phyloP scores from a whole-genome alignment of 2,329 filamentous ascomycete genomes.

The Dryadomyces quercivorus region DNA sequence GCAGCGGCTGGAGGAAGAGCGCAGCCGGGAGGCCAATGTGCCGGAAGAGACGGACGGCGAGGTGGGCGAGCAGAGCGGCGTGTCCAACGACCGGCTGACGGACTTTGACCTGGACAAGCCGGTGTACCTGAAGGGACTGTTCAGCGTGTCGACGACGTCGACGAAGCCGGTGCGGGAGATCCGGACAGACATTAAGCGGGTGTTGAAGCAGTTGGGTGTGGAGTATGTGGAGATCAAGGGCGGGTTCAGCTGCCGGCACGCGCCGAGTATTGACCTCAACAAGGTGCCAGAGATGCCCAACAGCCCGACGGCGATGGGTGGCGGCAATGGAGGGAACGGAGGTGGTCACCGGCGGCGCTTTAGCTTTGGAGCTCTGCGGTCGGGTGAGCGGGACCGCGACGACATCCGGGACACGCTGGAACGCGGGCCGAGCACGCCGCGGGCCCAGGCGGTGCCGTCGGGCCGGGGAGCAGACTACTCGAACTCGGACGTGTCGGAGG shows the following conservation, averaged over 20 bases:
- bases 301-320: slow-evolving; percentile 37
- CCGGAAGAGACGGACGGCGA: slow-evolving; percentile 87
- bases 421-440: slow-evolving; percentile 34
- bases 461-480: slow-evolving; percentile 53
- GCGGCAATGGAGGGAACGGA: slow-evolving; percentile 26
- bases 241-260: slow-evolving; percentile 80
- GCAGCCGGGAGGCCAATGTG: slow-evolving; percentile 59
- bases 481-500: slow-evolving; percentile 76
- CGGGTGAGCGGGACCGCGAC: slow-evolving; percentile 47
- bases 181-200: slow-evolving; percentile 77
- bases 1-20: slow-evolving; percentile 39
- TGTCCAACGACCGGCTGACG: slow-evolving; percentile 48
- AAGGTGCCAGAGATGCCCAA: slow-evolving; percentile 53
- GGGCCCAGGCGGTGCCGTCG: slow-evolving; percentile 21
- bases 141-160: slow-evolving; percentile 94
- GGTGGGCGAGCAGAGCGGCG: slow-evolving; percentile 47
- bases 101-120: slow-evolving; percentile 78
- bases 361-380: slow-evolving; percentile 60
- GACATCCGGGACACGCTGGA: slow-evolving; percentile 51
- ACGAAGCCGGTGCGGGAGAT: slow-evolving; percentile 82
- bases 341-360: slow-evolving; percentile 59
- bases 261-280: slow-evolving; percentile 79
- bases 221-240: slow-evolving; percentile 87
- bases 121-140: slow-evolving; percentile 89
- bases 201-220: slow-evolving; percentile 78